Evolutionary conservation across 345 rosid species (phyloP).

Genomic region (Raphanus raphanistrum): DNA sequence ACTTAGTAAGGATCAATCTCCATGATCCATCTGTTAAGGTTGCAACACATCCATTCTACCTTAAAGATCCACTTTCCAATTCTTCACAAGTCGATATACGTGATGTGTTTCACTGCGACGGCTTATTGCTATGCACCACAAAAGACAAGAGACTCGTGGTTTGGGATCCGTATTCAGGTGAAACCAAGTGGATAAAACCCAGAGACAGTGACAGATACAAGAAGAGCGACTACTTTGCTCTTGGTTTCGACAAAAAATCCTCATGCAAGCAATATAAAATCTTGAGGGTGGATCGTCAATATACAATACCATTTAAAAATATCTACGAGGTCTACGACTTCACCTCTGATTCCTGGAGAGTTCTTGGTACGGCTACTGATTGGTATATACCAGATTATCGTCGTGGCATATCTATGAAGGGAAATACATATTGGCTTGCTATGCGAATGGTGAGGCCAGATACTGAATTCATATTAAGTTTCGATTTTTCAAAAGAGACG

Average conservation of each 20-base stretch:
- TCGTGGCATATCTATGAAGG: background rate
- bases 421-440: background rate
- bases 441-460: background rate
- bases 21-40: background rate
- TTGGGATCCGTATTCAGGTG: background rate
- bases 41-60: background rate
- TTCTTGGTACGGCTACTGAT: background rate
- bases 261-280: background rate
- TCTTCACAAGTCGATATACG: background rate
- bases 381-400: background rate
- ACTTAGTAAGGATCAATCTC: background rate
- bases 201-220: background rate
- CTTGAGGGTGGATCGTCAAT: background rate
- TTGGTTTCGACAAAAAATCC: slow-evolving; percentile 2
- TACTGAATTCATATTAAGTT: background rate
- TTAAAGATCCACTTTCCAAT: background rate
- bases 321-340: background rate
- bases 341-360: background rate
- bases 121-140: background rate
- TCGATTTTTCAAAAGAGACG: background rate
- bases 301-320: background rate
- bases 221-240: background rate
- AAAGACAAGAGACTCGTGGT: background rate
- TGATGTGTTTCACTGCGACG: background rate
- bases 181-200: background rate